Base-by-base conservation (phyloP, 768 basidiomycete genomes). In the Boletus pseudo-olivaceus region DNA sequence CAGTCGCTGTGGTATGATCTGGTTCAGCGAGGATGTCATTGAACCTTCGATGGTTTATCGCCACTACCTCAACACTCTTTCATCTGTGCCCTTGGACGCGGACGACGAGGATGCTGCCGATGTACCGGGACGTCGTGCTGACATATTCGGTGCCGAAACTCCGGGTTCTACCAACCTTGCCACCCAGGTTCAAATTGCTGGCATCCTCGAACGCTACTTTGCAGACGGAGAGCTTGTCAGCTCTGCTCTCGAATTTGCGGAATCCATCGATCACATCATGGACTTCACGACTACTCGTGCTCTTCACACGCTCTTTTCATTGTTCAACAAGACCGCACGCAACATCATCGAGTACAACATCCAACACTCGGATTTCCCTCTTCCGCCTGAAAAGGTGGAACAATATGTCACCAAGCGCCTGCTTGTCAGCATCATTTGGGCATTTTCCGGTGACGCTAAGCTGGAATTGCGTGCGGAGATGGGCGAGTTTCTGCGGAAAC, bases 1-100 rank as follows among this genome's bases (percentile, higher is more conserved):
- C 78, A 97, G 93, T 83, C 95, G 97, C 52, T 99, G 97, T 66
- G 97, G 97, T 69, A 99, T 99, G 97, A 96, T 99, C 63, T 99
- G 97, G 97, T 99, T 99, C 76, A 98, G 94, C 68, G 94, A 98
- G 54, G 94, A 98, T 59, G 85, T 97, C 45, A 84, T 99, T 27
- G 88, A 92, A 59, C 85, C 94, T 7, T 74, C 79, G 1, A 98
- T 98, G 97, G 82, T 97, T 17, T 97, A 90, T 70, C 84, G 82
- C 48, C 82, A 98, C 67, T 96, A 98, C 66, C 82, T 99, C 43
- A 78, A 82, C 49, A 86, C 87, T 0, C 76, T 98, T 27, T 78
- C 86, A 0, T 75, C 84, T 2, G 76, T 87, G 1, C 83, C 93
- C 11, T 73, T 98, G 62, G 94, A 93, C 65, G 86, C 87, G 9